A percentile compares a stretch with the other conserved stretches of the same genome.
Evolutionary conservation across 108 stramenopile species (phyloP).

Genomic region (Skeletonema grethae): DNA sequence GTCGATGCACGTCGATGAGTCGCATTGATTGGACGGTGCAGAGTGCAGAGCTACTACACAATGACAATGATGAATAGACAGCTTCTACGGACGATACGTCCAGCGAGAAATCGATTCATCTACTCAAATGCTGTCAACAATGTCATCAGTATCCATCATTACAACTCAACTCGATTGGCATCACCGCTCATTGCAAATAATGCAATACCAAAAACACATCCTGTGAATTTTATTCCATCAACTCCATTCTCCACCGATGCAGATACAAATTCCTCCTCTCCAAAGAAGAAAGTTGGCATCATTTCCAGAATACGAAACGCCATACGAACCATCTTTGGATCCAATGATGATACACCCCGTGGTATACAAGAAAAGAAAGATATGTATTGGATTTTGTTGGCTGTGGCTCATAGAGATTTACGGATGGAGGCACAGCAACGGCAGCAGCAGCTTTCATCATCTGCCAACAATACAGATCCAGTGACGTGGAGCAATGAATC

Average conservation of each 20-base stretch:
- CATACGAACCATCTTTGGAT: constrained; percentile 32
- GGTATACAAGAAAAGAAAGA: constrained; percentile 73
- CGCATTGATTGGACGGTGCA: too few species aligned
- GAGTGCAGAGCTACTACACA: too few species aligned
- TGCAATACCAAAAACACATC: not conserved
- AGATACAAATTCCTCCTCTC: not conserved
- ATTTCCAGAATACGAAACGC: constrained; percentile 17
- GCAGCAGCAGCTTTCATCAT: not conserved
- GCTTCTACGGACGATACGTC: not conserved
- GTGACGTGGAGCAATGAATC: constrained; percentile 24
- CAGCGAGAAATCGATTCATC: not conserved
- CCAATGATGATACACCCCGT: constrained; percentile 52
- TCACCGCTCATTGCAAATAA: constrained; percentile 1
- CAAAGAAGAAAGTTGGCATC: not conserved
- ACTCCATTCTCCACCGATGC: constrained; percentile 9
- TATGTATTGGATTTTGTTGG: constrained; percentile 56
- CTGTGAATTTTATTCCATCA: not conserved
- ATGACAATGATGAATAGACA: not conserved
- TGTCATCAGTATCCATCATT: not conserved
- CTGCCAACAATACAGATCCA: not conserved
- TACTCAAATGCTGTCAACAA: not conserved
- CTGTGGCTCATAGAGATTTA: constrained; percentile 46
- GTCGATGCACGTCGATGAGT: too few species aligned
- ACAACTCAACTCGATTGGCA: not conserved
- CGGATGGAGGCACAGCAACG: constrained; percentile 21